Conservation (phyloP, 345 rosid species). For the Tarenaya hassleriana region DNA sequence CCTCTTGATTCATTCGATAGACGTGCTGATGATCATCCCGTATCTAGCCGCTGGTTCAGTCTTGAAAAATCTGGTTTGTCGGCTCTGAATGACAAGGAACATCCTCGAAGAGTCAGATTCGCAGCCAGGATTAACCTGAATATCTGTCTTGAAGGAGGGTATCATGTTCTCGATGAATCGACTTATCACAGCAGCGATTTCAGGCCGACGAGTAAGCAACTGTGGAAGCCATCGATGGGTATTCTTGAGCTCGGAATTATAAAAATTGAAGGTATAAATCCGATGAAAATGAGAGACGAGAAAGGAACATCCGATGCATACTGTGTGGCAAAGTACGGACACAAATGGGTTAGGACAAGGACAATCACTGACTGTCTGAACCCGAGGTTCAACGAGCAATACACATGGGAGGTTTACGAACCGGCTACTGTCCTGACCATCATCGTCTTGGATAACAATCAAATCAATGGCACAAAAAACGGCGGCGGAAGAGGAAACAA, state of each 20-base stretch:
- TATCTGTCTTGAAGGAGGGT: constrained; percentile 87
- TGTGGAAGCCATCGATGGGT: constrained; percentile 66
- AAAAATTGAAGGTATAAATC: constrained; percentile 54
- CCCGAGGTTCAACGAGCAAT: constrained; percentile 92
- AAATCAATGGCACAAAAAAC: constrained; percentile 37
- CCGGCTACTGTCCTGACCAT: constrained; percentile 80
- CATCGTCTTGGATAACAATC: constrained; percentile 82
- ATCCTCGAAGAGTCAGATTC: constrained; percentile 55
- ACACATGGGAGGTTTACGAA: constrained; percentile 95
- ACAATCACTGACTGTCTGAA: constrained; percentile 58
- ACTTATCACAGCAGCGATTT: constrained; percentile 94
- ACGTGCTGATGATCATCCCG: constrained; percentile 50
- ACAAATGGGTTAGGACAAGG: constrained; percentile 91
- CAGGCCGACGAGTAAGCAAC: constrained; percentile 80
- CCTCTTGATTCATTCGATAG: constrained; percentile 40
- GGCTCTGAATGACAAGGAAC: constrained; percentile 40
- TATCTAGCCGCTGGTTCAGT: constrained; percentile 50
- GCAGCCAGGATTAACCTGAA: constrained; percentile 52
- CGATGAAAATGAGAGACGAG: constrained; percentile 72
- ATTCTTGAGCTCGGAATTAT: constrained; percentile 78
- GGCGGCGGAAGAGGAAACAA: constrained; percentile 30
- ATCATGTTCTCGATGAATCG: constrained; percentile 91
- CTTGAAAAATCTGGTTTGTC: constrained; percentile 48
- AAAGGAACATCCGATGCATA: constrained; percentile 79
- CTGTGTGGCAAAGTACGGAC: constrained; percentile 96